Evolutionary conservation across 352 stramenopile species (phyloP).

Genomic region (Elongisporangium anandrum): DNA sequence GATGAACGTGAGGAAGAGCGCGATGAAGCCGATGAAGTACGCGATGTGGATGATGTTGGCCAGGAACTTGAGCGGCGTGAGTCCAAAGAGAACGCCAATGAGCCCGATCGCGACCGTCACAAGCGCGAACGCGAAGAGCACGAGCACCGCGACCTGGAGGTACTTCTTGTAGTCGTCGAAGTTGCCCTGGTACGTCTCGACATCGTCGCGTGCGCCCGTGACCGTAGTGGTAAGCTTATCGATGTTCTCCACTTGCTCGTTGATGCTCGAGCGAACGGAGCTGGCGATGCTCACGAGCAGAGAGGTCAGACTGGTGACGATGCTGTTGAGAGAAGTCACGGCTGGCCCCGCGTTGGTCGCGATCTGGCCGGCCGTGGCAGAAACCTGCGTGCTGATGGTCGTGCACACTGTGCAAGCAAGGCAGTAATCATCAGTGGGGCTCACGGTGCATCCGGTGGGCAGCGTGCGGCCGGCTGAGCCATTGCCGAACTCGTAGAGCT

Average conservation of each 20-base stretch:
- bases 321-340: conserved; percentile 22
- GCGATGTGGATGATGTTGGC: conserved; percentile 73
- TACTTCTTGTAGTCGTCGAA: conserved; percentile 40
- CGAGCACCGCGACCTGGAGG: conserved; percentile 39
- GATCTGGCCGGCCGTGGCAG: conserved; percentile 24
- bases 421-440: conserved; percentile 20
- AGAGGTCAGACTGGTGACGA: conserved; percentile 25
- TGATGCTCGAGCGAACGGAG: conserved; percentile 31
- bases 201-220: conserved; percentile 23
- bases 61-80: conserved; percentile 53
- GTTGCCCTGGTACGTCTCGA: conserved; percentile 15
- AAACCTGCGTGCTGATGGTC: conserved; percentile 30
- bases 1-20: conserved; percentile 58
- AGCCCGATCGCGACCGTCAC: conserved; percentile 49
- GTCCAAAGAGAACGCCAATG: conserved; percentile 59
- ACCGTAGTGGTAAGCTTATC: conserved; percentile 23
- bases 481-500: conserved; percentile 24
- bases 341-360: conserved; percentile 26
- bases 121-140: conserved; percentile 48
- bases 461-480: conserved; percentile 24
- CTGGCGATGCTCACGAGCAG: conserved; percentile 33
- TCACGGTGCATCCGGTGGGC: conserved; percentile 22
- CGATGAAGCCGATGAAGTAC: conserved; percentile 66
- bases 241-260: conserved; percentile 23
- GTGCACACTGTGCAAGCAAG: conserved; percentile 27